Conservation (phyloP, 108 stramenopile species). For the Nitzschia putrida region DNA sequence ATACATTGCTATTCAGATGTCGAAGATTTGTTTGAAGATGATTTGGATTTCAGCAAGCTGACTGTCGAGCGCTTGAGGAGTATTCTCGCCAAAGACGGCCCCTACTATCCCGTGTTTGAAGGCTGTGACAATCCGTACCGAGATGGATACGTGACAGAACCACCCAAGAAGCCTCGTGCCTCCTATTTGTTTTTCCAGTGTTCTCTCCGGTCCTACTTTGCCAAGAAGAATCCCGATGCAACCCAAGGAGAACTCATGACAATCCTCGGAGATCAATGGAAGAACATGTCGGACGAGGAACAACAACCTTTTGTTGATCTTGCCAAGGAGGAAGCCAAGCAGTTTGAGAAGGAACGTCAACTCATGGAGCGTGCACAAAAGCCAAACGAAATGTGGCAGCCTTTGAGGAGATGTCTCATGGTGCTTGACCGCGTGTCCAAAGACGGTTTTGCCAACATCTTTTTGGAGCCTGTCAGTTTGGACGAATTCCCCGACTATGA, state of each 20-base stretch:
- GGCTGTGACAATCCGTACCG: conserved; percentile 86
- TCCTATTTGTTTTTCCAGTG: conserved; percentile 85
- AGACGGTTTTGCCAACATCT: conserved; percentile 81
- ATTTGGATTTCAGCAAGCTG: conserved; percentile 61
- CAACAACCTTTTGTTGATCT: conserved; percentile 71
- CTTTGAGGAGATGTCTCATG: conserved; percentile 71
- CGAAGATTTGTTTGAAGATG: conserved; percentile 38
- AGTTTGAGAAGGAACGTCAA: conserved; percentile 68
- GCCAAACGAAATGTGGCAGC: conserved; percentile 87
- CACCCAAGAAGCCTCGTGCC: conserved; percentile 85
- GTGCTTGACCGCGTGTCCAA: conserved; percentile 71
- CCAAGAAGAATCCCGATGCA: conserved; percentile 59
- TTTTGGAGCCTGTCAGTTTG: conserved; percentile 84
- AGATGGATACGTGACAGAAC: conserved; percentile 84
- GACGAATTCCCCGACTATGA: conserved; percentile 80
- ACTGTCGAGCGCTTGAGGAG: conserved; percentile 53
- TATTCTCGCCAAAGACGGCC: conserved; percentile 63
- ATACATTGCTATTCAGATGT: not conserved
- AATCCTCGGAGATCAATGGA: conserved; percentile 78
- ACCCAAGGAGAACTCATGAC: conserved; percentile 73
- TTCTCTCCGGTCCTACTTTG: conserved; percentile 68
- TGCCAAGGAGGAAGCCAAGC: conserved; percentile 72
- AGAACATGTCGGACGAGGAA: conserved; percentile 63
- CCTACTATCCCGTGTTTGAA: conserved; percentile 71
- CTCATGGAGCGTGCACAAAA: conserved; percentile 81